Base-by-base conservation (phyloP, 2,329 filamentous ascomycete genomes). In the Fusarium bactridioides region DNA sequence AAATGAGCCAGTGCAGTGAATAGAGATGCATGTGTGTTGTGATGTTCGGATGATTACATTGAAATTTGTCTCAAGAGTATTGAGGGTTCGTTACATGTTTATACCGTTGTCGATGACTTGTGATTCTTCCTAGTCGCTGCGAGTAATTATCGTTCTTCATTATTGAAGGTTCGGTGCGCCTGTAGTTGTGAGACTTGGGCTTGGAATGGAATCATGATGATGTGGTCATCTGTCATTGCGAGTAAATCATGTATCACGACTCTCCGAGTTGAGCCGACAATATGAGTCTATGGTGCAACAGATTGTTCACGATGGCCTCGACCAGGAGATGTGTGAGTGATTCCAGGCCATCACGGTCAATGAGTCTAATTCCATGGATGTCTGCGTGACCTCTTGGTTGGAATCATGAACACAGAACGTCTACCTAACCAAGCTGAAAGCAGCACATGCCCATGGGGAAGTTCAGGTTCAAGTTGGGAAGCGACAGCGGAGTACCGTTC, bases 401-500 rank as follows among this genome's bases (percentile, higher is more conserved):
- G 56, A 45, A 57, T 48, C 50, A 38, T 57, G 31, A 64, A 69
- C 21, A 45, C 53, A 29, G 10, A 37, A 33, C 54, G 45, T 41
- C 29, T 43, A 9, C 16, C 23, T 43, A 9, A 27, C 31, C 33
- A 38, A n/a, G 33, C 50, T 40, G 50, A 27, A 54, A 40, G 33
- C 33, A 40, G 50, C 50, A 57, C 43, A 55, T 40, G 54, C 43
- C 54, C 54, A 31, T 41, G 43, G 57, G 53, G 43, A 61, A 54
- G 23, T 18, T 27, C 23, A 29, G 47, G 27, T 48, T 43, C 23
- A 40, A 53, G 33, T 38, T 48, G 33, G 31, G 10, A 15, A 51
- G 48, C 65, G 38, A 58, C 61, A 70, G 68, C 66, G 66, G 68
- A 64, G 66, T 51, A 33, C 37, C 15, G 35, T 25, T 40, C 38